phyloP scores from a whole-genome alignment of 768 basidiomycete species.

The Hericium erinaceus region DNA sequence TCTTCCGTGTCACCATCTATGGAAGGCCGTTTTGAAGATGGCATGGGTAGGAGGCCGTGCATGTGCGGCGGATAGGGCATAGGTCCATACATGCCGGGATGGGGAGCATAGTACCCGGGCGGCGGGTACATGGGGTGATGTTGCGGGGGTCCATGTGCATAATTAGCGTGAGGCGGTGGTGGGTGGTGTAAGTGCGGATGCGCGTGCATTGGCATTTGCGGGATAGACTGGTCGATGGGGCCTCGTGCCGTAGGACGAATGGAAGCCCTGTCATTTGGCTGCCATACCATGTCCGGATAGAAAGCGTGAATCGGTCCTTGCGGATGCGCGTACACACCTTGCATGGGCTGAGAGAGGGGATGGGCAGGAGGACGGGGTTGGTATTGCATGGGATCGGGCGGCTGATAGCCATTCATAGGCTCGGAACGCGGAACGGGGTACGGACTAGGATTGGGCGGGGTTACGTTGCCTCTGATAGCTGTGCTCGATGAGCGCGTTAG shows the following conservation, averaged over 20 bases:
- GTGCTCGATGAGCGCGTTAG: not conserved
- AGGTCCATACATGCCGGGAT: conserved; percentile 1
- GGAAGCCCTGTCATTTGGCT: conserved; percentile 45
- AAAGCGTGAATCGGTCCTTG: not conserved
- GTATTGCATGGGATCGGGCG: not conserved
- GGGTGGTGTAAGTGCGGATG: too few species aligned
- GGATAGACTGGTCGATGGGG: conserved; percentile 21
- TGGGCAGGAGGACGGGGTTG: not conserved
- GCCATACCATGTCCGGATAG: conserved; percentile 33
- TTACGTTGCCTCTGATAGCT: conserved; percentile 9
- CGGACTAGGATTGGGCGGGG: not conserved
- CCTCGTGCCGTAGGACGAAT: conserved; percentile 50
- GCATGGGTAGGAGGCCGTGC: conserved; percentile 14
- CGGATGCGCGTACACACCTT: not conserved
- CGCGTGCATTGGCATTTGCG: conserved; percentile 16
- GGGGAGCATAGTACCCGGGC: conserved; percentile 7
- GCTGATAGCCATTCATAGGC: not conserved
- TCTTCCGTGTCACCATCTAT: conserved; percentile 32
- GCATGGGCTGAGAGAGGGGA: not conserved
- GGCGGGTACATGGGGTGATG: conserved; percentile 22
- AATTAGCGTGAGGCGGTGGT: not conserved
- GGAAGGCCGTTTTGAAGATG: conserved; percentile 27
- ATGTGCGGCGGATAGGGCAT: conserved; percentile 11
- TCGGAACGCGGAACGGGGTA: conserved; percentile 2
- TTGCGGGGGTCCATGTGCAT: conserved; percentile 17